phyloP scores from a whole-genome alignment of 306 rosid genomes.

The Geum urbanum region DNA sequence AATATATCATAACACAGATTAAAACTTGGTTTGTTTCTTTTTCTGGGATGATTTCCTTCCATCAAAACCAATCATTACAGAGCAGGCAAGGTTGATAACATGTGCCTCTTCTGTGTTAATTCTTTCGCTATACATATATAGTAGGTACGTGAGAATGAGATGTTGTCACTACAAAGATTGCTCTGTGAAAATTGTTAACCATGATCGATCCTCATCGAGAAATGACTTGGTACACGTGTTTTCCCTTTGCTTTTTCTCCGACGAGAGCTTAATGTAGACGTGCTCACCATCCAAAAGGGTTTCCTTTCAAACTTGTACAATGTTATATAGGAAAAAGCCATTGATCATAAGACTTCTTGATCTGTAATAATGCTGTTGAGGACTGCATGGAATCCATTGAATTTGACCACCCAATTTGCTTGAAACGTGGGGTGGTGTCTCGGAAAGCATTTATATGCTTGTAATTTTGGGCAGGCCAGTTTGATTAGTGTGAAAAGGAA shows the following conservation, averaged over 20 bases:
- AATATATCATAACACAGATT: not conserved
- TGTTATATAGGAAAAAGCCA: not conserved
- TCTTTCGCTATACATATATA: not conserved
- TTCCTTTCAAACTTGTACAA: not conserved
- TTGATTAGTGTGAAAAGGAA: not conserved
- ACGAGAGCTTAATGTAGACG: conserved; percentile 4
- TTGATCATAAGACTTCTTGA: not conserved
- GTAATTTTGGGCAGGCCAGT: conserved; percentile 5
- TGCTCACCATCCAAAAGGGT: conserved; percentile 17
- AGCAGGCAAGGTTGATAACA: conserved; percentile 10
- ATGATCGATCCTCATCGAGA: conserved; percentile 4
- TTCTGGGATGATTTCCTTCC: conserved; percentile 1
- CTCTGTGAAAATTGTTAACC: conserved; percentile 2
- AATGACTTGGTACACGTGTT: conserved; percentile 6
- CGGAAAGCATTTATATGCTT: not conserved
- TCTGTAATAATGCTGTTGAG: not conserved
- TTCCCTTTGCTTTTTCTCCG: not conserved
- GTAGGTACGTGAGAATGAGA: conserved; percentile 10
- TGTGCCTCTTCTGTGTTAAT: not conserved
- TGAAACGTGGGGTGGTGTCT: conserved; percentile 11
- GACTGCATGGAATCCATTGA: not conserved
- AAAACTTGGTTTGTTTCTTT: not conserved
- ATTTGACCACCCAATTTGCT: conserved; percentile 8
- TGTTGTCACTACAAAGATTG: conserved; percentile 10
- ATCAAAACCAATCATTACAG: not conserved